A percentile compares a stretch with the other conserved stretches of the same genome.
Conservation (phyloP, 192 early-diverging fungal species). For the Coemansia sp. region DNA sequence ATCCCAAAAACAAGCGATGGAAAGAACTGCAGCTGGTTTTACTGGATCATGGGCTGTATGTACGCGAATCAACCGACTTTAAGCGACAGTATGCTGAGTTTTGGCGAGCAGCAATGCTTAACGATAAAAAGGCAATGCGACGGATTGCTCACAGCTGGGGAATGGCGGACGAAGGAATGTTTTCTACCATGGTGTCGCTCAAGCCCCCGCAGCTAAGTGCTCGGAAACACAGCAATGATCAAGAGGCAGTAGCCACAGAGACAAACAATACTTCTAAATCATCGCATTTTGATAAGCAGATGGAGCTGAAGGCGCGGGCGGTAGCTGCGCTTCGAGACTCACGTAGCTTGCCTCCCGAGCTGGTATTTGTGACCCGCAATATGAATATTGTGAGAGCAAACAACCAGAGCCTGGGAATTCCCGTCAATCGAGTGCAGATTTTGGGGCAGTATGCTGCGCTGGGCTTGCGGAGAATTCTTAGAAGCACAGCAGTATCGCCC, state of each 20-base stretch:
- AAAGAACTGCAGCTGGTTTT: constrained; percentile 67
- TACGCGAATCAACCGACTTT: constrained; percentile 69
- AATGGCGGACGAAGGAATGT: constrained; percentile 40
- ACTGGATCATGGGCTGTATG: constrained; percentile 91
- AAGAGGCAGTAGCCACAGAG: neutral
- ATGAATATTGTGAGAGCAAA: constrained; percentile 83
- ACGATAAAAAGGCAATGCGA: constrained; percentile 62
- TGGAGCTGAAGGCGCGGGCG: constrained; percentile 69
- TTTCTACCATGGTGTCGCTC: constrained; percentile 47
- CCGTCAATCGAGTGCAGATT: constrained; percentile 83
- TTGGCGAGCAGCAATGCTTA: constrained; percentile 79
- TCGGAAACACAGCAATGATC: neutral
- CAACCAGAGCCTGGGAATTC: constrained; percentile 80
- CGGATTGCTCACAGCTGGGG: constrained; percentile 74
- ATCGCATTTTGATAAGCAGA: constrained; percentile 50
- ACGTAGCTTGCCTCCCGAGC: constrained; percentile 74
- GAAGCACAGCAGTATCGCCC: constrained; percentile 28
- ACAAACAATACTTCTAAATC: neutral
- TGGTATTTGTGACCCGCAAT: constrained; percentile 87
- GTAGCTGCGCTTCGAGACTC: constrained; percentile 70
- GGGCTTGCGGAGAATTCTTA: constrained; percentile 55
- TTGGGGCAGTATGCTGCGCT: constrained; percentile 75
- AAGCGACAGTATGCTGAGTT: constrained; percentile 75
- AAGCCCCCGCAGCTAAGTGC: constrained; percentile 22
- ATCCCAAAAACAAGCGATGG: constrained; percentile 52